Evolutionary conservation across 2,329 filamentous ascomycete species (phyloP).

Genomic region (Teratosphaeria viscida): DNA sequence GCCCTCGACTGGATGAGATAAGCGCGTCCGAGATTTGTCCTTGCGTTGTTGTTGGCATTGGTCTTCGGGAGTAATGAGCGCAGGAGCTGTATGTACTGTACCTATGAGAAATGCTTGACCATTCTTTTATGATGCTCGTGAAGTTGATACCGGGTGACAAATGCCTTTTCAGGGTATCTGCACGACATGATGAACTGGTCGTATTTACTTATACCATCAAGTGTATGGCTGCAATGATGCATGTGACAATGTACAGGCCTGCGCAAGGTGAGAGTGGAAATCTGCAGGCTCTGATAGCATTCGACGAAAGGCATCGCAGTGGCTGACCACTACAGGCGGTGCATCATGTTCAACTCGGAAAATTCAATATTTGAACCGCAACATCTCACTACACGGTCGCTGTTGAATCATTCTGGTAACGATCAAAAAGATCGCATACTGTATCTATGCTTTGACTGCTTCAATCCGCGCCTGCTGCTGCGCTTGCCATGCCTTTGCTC

Average conservation of each 20-base stretch:
- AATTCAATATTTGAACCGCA: too few relatives aligned
- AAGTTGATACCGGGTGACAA: too few relatives aligned
- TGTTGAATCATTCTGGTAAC: background rate
- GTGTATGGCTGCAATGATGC: too few relatives aligned
- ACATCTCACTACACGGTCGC: too few relatives aligned
- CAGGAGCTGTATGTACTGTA: background rate
- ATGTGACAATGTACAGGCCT: too few relatives aligned
- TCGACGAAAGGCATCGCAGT: background rate
- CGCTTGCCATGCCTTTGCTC: background rate
- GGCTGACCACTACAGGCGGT: background rate
- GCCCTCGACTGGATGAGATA: background rate
- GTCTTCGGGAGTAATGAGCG: background rate
- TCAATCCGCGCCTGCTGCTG: background rate
- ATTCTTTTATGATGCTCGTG: too few relatives aligned
- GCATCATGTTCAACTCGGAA: too few relatives aligned
- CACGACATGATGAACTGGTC: too few relatives aligned
- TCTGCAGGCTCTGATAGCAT: too few relatives aligned
- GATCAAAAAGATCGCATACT: background rate
- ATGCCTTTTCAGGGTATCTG: too few relatives aligned
- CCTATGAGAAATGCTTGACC: background rate
- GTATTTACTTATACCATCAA: too few relatives aligned
- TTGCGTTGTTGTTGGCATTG: background rate
- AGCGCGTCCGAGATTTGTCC: background rate
- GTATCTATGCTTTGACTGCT: background rate
- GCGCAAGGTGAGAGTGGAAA: too few relatives aligned